A percentile compares a stretch with the other conserved stretches of the same genome.
These are phyloP conservation scores for Tranzscheliella williamsii DNA, from an alignment of 1,284 basidiomycete species.

Conservation along the genomic window DNA sequence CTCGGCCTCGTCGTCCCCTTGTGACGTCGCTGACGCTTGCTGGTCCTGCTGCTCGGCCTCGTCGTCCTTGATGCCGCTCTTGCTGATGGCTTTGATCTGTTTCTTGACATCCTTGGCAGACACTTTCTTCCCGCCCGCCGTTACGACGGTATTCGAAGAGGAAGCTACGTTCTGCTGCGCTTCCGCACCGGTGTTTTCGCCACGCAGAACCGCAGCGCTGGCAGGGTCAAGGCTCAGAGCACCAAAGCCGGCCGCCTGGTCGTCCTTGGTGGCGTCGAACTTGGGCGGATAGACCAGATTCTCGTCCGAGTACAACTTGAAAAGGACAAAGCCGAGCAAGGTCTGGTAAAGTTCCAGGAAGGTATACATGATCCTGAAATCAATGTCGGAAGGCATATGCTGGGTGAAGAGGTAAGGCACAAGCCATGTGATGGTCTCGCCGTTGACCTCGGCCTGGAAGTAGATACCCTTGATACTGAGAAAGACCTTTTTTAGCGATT, in stretches of 20 bases:
- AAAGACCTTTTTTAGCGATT: conserved; percentile 85
- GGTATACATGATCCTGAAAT: conserved; percentile 96
- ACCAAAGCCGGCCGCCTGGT: conserved; percentile 78
- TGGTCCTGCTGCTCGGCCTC: conserved; percentile 31
- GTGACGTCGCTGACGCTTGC: conserved; percentile 3
- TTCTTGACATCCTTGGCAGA: conserved; percentile 64
- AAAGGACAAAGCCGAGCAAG: conserved; percentile 90
- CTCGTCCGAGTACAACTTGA: conserved; percentile 94
- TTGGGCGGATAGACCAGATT: conserved; percentile 94
- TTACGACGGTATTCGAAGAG: conserved; percentile 30
- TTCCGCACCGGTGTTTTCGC: conserved; percentile 24
- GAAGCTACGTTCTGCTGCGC: conserved; percentile 11
- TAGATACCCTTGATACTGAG: conserved; percentile 98
- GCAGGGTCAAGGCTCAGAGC: conserved; percentile 78
- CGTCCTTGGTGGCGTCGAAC: conserved; percentile 81
- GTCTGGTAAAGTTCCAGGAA: conserved; percentile 99
- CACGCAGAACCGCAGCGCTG: conserved; percentile 54
- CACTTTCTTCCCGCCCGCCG: conserved; percentile 62
- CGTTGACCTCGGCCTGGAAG: conserved; percentile 93
- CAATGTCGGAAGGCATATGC: conserved; percentile 88
- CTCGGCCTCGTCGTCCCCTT: conserved; percentile 6
- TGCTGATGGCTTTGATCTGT: conserved; percentile 64
- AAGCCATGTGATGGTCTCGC: conserved; percentile 92
- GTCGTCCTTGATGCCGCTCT: conserved; percentile 12
- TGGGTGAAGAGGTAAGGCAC: conserved; percentile 98